Conservation (phyloP, 495 filamentous ascomycete genomes). For the Trichoderma reesei region DNA sequence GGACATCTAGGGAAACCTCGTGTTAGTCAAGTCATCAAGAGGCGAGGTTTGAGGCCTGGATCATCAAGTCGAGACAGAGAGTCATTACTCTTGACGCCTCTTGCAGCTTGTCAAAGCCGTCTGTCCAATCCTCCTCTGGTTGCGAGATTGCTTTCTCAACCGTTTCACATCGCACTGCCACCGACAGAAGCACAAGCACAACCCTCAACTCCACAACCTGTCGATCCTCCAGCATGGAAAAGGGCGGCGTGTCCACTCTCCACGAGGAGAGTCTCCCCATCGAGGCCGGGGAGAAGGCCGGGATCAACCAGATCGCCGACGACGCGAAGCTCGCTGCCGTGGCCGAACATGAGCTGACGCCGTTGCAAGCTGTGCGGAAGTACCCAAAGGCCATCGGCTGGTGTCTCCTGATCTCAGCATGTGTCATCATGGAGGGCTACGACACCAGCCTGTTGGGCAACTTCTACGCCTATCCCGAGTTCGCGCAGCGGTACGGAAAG, state of each 20-base stretch:
- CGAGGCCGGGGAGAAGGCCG: constrained; percentile 11
- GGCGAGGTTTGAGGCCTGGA: background rate
- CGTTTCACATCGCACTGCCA: background rate
- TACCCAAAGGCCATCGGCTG: constrained; percentile 41
- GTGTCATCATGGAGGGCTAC: constrained; percentile 50
- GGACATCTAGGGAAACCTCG: background rate
- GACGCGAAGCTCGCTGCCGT: constrained; percentile 24
- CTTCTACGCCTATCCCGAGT: constrained; percentile 25
- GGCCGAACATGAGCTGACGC: constrained; percentile 31
- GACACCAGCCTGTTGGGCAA: constrained; percentile 31
- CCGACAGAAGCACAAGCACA: background rate
- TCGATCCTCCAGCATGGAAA: constrained; percentile 14
- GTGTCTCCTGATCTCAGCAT: constrained; percentile 40
- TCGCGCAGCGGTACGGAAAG: constrained; percentile 27
- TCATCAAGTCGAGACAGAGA: background rate
- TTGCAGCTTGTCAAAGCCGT: background rate
- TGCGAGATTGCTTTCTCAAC: background rate
- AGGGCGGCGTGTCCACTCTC: constrained; percentile 6
- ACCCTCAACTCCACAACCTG: background rate
- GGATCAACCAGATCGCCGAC: constrained; percentile 11
- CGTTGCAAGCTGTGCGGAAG: constrained; percentile 28
- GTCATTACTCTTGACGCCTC: background rate
- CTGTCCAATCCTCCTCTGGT: background rate
- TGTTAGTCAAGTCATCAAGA: background rate
- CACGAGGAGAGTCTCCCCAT: constrained; percentile 11